These are phyloP conservation scores for Suillus plorans DNA, from an alignment of 768 basidiomycete genomes.

Conservation along the genomic window DNA sequence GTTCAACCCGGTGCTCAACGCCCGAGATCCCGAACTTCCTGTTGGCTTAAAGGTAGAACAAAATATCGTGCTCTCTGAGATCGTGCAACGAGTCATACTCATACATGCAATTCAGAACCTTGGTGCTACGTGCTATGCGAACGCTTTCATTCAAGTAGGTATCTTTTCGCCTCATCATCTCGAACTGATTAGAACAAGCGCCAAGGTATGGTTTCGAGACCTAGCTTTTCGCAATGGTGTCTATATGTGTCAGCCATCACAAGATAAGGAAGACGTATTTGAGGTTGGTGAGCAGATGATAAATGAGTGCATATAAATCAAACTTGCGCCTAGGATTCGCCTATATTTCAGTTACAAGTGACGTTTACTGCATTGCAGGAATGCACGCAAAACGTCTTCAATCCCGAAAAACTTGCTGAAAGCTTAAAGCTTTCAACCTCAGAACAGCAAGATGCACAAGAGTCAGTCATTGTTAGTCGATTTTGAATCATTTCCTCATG, in stretches of 20 bases:
- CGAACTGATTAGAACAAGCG: slow-evolving; percentile 8
- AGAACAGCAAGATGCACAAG: slow-evolving; percentile 97
- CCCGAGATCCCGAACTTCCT: slow-evolving; percentile 56
- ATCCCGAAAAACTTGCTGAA: slow-evolving; percentile 83
- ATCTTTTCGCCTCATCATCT: background rate
- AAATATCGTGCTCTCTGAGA: background rate
- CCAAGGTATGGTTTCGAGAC: slow-evolving; percentile 91
- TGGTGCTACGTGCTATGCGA: slow-evolving; percentile 96
- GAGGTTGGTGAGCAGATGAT: slow-evolving; percentile 35
- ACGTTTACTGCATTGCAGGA: slow-evolving; percentile 86
- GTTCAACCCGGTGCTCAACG: slow-evolving; percentile 49
- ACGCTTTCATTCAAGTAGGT: slow-evolving; percentile 85
- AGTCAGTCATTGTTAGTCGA: slow-evolving; percentile 49
- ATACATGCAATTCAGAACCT: slow-evolving; percentile 62
- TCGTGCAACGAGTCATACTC: slow-evolving; percentile 7
- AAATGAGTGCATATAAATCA: background rate
- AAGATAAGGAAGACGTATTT: slow-evolving; percentile 43
- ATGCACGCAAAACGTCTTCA: slow-evolving; percentile 67
- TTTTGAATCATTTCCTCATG: slow-evolving; percentile 6
- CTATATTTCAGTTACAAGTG: slow-evolving; percentile 74
- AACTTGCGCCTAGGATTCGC: slow-evolving; percentile 56
- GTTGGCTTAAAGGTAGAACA: slow-evolving; percentile 70
- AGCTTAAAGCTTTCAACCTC: slow-evolving; percentile 76
- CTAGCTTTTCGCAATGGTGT: slow-evolving; percentile 79
- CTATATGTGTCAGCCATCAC: slow-evolving; percentile 67